A percentile compares a stretch with the other conserved stretches of the same genome.
Conservation (phyloP, 2,329 filamentous ascomycete genomes). For the Aspergillus novofumigatus region DNA sequence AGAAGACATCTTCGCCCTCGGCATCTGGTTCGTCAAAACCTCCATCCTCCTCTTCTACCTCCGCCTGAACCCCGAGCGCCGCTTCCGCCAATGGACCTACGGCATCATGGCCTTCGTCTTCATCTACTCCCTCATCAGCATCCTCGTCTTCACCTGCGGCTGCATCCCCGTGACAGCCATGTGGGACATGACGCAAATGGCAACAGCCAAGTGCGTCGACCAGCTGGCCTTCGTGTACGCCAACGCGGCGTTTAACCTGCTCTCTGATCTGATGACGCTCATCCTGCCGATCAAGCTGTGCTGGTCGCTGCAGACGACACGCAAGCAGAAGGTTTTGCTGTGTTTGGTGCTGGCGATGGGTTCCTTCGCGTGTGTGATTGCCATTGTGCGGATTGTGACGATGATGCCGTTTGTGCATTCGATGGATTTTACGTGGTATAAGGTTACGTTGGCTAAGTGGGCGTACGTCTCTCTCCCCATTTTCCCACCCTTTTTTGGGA, state of each 20-base stretch:
- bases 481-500: not conserved
- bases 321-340: constrained; percentile 6
- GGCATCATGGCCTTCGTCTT: constrained; percentile 15
- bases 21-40: constrained; percentile 16
- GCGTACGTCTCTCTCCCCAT: constrained; percentile 2
- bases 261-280: constrained; percentile 10
- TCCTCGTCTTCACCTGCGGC: constrained; percentile 12
- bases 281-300: constrained; percentile 9
- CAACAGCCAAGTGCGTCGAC: constrained; percentile 7
- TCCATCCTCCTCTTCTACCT: constrained; percentile 17
- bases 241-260: constrained; percentile 10
- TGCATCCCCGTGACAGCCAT: constrained; percentile 10
- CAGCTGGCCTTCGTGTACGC: constrained; percentile 12
- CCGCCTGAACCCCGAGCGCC: constrained; percentile 13
- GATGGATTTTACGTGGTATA: constrained; percentile 12
- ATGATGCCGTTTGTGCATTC: constrained; percentile 12
- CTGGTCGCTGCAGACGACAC: constrained; percentile 8
- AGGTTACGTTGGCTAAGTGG: constrained; percentile 14
- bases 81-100: constrained; percentile 14
- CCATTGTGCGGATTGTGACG: constrained; percentile 12
- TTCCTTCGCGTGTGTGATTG: constrained; percentile 13
- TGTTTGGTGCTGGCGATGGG: constrained; percentile 10
- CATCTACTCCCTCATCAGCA: constrained; percentile 12
- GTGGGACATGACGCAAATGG: constrained; percentile 13
- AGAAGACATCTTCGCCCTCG: constrained; percentile 11